Conservation (phyloP, 495 filamentous ascomycete species). For the Podospora sp. region DNA sequence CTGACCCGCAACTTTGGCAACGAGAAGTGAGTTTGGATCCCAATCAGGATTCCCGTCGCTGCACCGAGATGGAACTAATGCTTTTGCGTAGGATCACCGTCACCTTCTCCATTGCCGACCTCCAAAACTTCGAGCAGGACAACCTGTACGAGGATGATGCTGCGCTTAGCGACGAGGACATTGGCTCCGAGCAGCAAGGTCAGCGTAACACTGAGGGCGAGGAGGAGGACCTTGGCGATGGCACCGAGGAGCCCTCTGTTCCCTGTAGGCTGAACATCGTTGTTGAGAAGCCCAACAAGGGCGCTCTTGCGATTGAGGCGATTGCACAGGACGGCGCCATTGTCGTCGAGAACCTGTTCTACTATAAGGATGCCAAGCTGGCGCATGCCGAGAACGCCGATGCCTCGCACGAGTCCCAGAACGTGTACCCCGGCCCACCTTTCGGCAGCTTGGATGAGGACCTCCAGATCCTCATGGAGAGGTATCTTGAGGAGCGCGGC, state of each 20-base stretch:
- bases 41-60: not conserved
- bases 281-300: constrained; percentile 77
- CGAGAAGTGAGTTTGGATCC: constrained; percentile 67
- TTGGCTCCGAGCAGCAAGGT: not conserved
- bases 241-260: constrained; percentile 62
- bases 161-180: constrained; percentile 71
- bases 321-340: constrained; percentile 84
- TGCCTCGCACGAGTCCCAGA: constrained; percentile 57
- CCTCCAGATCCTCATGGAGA: constrained; percentile 86
- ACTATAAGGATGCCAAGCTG: constrained; percentile 73
- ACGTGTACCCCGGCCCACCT: constrained; percentile 86
- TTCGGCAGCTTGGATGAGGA: constrained; percentile 96
- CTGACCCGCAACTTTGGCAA: constrained; percentile 81
- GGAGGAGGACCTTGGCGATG: constrained; percentile 30
- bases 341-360: constrained; percentile 88
- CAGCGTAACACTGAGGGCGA: constrained; percentile 55
- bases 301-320: constrained; percentile 85
- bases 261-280: constrained; percentile 84
- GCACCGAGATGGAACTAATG: not conserved
- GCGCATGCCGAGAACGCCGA: constrained; percentile 58
- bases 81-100: constrained; percentile 70
- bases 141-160: constrained; percentile 45
- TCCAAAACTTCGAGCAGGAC: constrained; percentile 68
- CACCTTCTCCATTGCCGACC: constrained; percentile 89
- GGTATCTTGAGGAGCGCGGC: constrained; percentile 92